Evolutionary conservation across 495 filamentous ascomycete genomes (phyloP), one percentile per base, ranked within the genome.

Genomic region (Coniosporium apollinis): DNA sequence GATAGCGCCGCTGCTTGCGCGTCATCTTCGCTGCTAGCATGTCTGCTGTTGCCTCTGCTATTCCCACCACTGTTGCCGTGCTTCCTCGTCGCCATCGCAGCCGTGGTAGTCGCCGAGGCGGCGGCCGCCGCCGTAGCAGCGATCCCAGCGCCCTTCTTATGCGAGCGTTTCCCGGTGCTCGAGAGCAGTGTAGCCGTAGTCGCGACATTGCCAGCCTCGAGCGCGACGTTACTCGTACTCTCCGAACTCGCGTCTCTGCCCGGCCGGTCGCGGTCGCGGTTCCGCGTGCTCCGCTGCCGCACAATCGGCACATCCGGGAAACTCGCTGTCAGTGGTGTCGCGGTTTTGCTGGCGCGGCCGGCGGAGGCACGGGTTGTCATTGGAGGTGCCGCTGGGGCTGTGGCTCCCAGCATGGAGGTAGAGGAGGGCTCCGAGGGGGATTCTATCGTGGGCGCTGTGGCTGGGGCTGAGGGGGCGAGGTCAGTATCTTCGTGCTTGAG

Each of bases 1-100:
- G 24, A n/a, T n/a, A 26, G 7, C 24, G 24, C n/a, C n/a, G 36
- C 29, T 14, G 26, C 37, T 20, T 44, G 37, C 4, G 47, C 48
- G 22, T 62, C 61, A 37, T 68, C 69, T 1, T 59, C 60, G 19
- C 67, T 55, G 57, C 26, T 10, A 19, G 5, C 5, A 5, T 5
- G 19, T 5, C 19, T 5, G 4, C 32, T 21, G 32, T 13, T 4
- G 32, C 9, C 16, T 17, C 22, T 15, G 34, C 2, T 29, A 24
- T 1, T 17, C 34, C 3, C 11, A 28, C 8, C 24, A 25, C 34
- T 37, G 22, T 21, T 17, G 21, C 25, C 36, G 11, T 30, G 26
- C n/a, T 38, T 32, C 26, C 22, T 20, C 25, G 15, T 20, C 6
- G 19, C 26, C 19, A 31, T 32, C 4, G 36, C 7, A 6, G 35